Conservation (phyloP, 257 asterid species). For the Solanum megistacrolobum region DNA sequence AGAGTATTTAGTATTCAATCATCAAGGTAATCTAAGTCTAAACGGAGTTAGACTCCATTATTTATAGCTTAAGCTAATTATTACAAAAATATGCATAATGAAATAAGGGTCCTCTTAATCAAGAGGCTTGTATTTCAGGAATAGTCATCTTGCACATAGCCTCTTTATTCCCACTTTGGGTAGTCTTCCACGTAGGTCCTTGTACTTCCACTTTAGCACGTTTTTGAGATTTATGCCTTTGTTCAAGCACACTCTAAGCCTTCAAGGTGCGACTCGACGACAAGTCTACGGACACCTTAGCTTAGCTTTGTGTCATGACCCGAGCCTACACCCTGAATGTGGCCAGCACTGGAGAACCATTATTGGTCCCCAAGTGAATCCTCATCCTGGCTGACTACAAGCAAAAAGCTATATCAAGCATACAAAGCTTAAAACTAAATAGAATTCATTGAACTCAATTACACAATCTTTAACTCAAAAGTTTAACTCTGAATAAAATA, state of each 20-base stretch:
- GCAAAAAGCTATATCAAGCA: too few relatives aligned
- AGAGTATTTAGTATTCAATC: background rate
- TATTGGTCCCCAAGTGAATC: too few relatives aligned
- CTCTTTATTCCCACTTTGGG: background rate
- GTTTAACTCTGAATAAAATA: too few relatives aligned
- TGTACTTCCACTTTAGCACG: background rate
- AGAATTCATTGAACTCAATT: too few relatives aligned
- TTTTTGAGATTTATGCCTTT: too few relatives aligned
- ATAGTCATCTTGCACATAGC: background rate
- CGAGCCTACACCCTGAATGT: too few relatives aligned
- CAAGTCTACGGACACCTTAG: background rate
- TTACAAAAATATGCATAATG: background rate
- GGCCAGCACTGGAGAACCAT: too few relatives aligned
- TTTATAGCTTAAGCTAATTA: too few relatives aligned
- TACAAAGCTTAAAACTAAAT: too few relatives aligned
- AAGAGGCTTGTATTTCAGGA: background rate
- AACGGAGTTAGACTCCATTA: background rate
- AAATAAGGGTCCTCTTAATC: background rate
- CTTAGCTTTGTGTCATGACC: too few relatives aligned
- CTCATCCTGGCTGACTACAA: too few relatives aligned
- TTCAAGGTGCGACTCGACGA: background rate
- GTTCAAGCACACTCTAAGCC: background rate
- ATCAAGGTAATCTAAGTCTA: background rate
- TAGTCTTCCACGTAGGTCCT: background rate
- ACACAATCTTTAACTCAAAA: too few relatives aligned